These are phyloP conservation scores for Camellia sinensis DNA, from an alignment of 148 eudicot genomes.

Conservation along the genomic window DNA sequence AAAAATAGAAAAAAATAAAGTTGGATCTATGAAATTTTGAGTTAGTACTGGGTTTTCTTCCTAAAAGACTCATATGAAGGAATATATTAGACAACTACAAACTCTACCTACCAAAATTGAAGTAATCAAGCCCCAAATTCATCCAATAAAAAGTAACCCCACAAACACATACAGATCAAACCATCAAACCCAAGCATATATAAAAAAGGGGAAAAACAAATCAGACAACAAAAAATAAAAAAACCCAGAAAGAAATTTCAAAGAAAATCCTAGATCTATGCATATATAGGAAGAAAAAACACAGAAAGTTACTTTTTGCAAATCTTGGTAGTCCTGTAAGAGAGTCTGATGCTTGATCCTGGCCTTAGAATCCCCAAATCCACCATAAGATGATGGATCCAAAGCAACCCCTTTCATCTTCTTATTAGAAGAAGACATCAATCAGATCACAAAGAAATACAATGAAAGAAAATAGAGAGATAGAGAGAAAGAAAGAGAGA, in stretches of 20 bases:
- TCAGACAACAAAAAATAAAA: neutral
- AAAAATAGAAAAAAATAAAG: neutral
- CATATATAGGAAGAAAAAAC: slow-evolving; percentile 14
- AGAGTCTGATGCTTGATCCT: slow-evolving; percentile 42
- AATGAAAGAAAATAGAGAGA: slow-evolving; percentile 9
- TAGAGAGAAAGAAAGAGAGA: neutral
- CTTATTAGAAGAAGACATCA: slow-evolving; percentile 27
- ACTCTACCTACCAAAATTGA: neutral
- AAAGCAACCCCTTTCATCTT: slow-evolving; percentile 42
- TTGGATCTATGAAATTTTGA: neutral
- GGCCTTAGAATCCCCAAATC: slow-evolving; percentile 26
- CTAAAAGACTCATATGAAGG: neutral
- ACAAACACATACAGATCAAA: neutral
- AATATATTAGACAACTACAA: neutral
- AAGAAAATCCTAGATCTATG: slow-evolving; percentile 15
- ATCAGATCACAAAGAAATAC: slow-evolving; percentile 24
- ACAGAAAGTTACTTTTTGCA: slow-evolving; percentile 28
- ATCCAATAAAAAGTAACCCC: neutral
- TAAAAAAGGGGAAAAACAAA: too few relatives aligned
- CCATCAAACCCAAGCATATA: neutral
- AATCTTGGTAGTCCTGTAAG: slow-evolving; percentile 39
- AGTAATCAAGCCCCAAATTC: neutral
- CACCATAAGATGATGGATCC: slow-evolving; percentile 23
- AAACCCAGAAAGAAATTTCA: neutral
- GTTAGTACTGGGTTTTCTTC: neutral